Conservation (phyloP, 2,329 filamentous ascomycete species). For the Metarhizium sp. region DNA sequence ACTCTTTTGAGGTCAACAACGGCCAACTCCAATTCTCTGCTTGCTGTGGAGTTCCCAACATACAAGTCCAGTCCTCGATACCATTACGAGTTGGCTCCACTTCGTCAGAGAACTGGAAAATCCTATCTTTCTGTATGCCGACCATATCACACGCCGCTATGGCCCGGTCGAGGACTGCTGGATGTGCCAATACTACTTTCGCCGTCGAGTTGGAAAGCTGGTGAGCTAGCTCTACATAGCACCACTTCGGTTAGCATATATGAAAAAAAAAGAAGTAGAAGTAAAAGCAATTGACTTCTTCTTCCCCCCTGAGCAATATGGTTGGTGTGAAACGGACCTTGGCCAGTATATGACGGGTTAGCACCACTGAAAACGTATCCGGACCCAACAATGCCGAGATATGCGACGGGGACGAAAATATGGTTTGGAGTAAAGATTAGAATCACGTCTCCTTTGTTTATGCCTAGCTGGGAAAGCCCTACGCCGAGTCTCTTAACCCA, state of each 20-base stretch:
- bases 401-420: conserved; percentile 43
- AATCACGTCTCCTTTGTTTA: too few species aligned
- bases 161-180: conserved; percentile 27
- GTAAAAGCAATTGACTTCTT: too few species aligned
- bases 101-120: conserved; percentile 39
- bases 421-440: too few species aligned
- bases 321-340: too few species aligned
- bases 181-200: conserved; percentile 40
- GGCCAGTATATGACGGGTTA: conserved; percentile 38
- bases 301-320: too few species aligned
- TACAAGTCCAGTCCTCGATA: conserved; percentile 31
- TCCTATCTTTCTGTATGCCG: conserved; percentile 28
- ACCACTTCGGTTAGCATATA: not conserved
- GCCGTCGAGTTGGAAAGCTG: conserved; percentile 42
- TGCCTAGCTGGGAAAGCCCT: too few species aligned
- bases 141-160: conserved; percentile 32
- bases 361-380: conserved; percentile 45
- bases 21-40: conserved; percentile 30
- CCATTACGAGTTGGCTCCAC: conserved; percentile 19
- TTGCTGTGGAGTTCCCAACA: conserved; percentile 24
- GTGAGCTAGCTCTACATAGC: conserved; percentile 34
- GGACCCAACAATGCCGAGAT: conserved; percentile 42
- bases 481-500: too few species aligned
- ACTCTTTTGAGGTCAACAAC: conserved; percentile 16
- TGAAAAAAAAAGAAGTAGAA: conserved; percentile 9